Conservation (phyloP, 73 alveolate genomes). For the Tetrahymena thermophila region DNA sequence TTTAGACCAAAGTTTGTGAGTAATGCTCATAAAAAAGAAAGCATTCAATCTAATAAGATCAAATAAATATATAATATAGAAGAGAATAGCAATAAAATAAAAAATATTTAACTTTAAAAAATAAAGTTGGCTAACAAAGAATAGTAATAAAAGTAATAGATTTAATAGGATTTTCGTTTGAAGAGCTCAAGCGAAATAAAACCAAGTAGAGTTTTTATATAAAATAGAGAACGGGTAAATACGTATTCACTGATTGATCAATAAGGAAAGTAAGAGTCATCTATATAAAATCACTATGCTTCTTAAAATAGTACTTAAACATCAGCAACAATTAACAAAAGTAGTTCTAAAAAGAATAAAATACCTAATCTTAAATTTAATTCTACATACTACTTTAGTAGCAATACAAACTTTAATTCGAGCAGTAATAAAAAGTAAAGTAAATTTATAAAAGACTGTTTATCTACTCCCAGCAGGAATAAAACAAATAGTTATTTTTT, state of each 20-base stretch:
- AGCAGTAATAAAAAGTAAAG: too few species aligned
- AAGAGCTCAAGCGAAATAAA: neutral
- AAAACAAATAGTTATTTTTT: neutral
- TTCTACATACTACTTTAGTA: neutral
- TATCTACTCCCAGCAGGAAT: neutral
- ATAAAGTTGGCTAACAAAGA: neutral
- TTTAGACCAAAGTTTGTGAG: neutral
- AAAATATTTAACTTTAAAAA: neutral
- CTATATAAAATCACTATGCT: neutral
- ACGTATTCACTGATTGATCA: neutral
- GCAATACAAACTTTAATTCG: neutral
- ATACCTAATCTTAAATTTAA: neutral
- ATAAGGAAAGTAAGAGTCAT: neutral
- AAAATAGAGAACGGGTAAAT: neutral
- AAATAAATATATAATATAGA: too few species aligned
- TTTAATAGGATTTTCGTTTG: neutral
- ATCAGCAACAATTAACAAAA: neutral
- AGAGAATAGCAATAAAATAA: too few species aligned
- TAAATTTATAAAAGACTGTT: neutral
- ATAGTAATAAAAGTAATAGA: neutral
- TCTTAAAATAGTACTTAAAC: neutral
- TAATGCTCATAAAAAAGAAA: neutral
- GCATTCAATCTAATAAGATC: neutral
- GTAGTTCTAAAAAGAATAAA: neutral
- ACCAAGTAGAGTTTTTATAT: neutral